Evolutionary conservation across 345 rosid genomes (phyloP), one percentile per base, ranked within the genome.

Genomic region (Anastatica hierochuntica): DNA sequence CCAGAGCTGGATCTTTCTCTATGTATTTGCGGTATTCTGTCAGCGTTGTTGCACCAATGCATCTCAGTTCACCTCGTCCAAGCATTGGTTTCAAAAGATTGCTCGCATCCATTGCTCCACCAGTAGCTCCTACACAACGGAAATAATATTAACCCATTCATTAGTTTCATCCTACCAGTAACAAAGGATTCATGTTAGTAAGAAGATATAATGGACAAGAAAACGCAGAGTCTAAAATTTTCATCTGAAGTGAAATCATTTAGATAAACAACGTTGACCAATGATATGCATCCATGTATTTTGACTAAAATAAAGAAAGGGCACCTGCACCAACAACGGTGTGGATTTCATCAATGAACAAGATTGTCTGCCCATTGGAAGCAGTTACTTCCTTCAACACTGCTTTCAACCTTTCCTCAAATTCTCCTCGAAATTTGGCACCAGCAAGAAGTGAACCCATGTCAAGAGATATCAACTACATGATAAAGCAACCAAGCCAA

Each of bases 31-130:
- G 78, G 72, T 92, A 88, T 54, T 92, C 85, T 2, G 79, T 81
- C 71, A 92, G 60, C 12, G 98, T 85, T 26, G 95, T 92, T 48
- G 98, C 97, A 58, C 98, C 96, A 10, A 92, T 88, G 65, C 98
- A 84, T 37, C 79, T 69, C 19, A 90, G 84, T 71, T 87, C 96
- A 59, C 98, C 90, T 16, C 88, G 80, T 38, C 96, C 98, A 24
- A 84, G 83, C 95, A 90, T 84, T 37, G 96, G 94, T 63, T 90
- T 87, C 73, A 90, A 62, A 63, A 90, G 70, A 73, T 90, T 90
- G 54, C 96, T 92, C 38, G 96, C 98, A 71, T 87, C 98, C 96
- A 90, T 79, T 43, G 88, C 90, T 27, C 95, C 95, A 74, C 71
- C 64, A 11, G 71, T 72, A 50, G 80, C 81, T 58, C 98, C 98